Base-by-base conservation (phyloP, 768 basidiomycete genomes). In the Termitomyces sp. region DNA sequence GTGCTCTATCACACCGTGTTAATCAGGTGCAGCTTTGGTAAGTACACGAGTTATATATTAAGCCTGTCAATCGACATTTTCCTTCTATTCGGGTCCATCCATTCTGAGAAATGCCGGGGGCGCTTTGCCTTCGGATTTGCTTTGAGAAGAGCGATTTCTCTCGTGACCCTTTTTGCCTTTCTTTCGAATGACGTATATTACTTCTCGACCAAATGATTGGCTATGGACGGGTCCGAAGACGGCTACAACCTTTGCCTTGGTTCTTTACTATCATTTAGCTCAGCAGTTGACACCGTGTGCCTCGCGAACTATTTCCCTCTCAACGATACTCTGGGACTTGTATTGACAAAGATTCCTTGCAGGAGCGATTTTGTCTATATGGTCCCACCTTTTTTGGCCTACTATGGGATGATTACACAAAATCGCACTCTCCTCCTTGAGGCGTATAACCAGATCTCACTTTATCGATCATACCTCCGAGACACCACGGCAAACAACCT, bases 311-410 rank as follows among this genome's bases (percentile, higher is more conserved):
- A 30, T 14, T 5, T 53, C 5, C 9, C 10, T 3, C 20, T 32
- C 7, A 5, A 9, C 44, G 43, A 14, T 16, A 5, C 30, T 18
- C 16, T 24, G 12, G 4, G 27, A 14, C 27, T 16, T 47, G 45
- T 39, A 14, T 52, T 43, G 47, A 32, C 24, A 18, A 9, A 16
- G 16, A 18, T 32, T 46, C 5, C 56, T 56, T 51, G 1, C 52
- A 91, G 90, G 89, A 83, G 83, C 53, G 91, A 93, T 68, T 93
- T 79, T 53, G 79, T 89, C 13, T 93, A 87, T 68, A 93, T 93
- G 92, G 88, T 87, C 0, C 92, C 92, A 1, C 90, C 91, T 0
- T 95, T 93, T 69, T 72, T 95, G 10, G 91, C 93, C 0, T 93
- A 92, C 70, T 93, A 92, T 68, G 94, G 89, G 39, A 82, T 83